These are phyloP conservation scores for Penicillium freii DNA, from an alignment of 2,329 filamentous ascomycete genomes.

Conservation along the genomic window DNA sequence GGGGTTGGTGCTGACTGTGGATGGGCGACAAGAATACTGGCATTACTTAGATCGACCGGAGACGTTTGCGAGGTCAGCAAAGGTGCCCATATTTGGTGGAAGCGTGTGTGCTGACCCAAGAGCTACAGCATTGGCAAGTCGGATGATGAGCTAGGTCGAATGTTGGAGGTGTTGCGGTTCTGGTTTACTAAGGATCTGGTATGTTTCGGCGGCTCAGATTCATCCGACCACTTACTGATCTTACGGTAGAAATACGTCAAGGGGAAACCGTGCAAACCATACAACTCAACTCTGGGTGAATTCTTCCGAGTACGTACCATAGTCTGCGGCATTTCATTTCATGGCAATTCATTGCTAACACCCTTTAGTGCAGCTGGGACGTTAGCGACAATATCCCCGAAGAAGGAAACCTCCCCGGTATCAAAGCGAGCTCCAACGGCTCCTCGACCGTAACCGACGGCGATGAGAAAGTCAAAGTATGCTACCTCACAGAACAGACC, in stretches of 20 bases:
- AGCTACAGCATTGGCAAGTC: constrained; percentile 72
- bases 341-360: neutral
- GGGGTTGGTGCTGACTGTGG: constrained; percentile 16
- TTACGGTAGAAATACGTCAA: constrained; percentile 81
- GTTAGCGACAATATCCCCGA: constrained; percentile 73
- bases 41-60: constrained; percentile 95
- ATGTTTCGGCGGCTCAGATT: constrained; percentile 23
- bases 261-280: constrained; percentile 97
- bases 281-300: constrained; percentile 94
- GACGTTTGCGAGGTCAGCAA: constrained; percentile 67
- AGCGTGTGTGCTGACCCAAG: constrained; percentile 38
- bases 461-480: constrained; percentile 67
- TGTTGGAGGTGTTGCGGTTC: constrained; percentile 91
- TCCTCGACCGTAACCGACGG: constrained; percentile 33
- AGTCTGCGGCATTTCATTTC: neutral
- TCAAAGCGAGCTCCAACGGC: constrained; percentile 33
- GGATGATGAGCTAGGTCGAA: constrained; percentile 85
- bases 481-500: constrained; percentile 95
- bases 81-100: constrained; percentile 19
- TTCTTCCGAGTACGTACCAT: constrained; percentile 76
- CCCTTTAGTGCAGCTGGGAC: constrained; percentile 83
- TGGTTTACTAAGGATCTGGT: constrained; percentile 98
- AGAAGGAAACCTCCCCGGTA: constrained; percentile 47
- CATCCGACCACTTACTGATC: constrained; percentile 19
- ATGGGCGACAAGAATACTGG: constrained; percentile 74